Percentiles rank a stretch among this genome's conserved stretches.
phyloP scores from a whole-genome alignment of 2,329 filamentous ascomycete genomes.

The Gnomoniopsis smithogilvyi region DNA sequence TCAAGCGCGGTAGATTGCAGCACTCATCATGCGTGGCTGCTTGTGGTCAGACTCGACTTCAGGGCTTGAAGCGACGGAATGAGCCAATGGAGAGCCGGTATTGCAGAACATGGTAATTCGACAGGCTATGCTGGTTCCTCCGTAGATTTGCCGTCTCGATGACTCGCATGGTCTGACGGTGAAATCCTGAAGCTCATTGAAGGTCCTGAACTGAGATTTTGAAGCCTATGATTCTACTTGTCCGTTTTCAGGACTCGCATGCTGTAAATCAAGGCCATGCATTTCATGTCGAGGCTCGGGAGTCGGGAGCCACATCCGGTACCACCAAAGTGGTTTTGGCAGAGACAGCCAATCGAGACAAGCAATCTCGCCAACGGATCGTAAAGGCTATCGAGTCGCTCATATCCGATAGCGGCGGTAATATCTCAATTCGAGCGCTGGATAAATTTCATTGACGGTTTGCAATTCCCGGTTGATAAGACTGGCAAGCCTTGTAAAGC shows the following conservation, averaged over 20 bases:
- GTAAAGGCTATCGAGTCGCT: neutral
- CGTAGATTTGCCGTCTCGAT: neutral
- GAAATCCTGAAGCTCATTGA: neutral
- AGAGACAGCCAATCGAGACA: neutral
- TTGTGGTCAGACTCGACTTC: neutral
- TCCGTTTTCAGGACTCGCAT: neutral
- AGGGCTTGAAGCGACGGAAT: neutral
- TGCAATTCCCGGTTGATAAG: neutral
- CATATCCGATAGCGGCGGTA: constrained; percentile 1
- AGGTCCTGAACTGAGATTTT: neutral
- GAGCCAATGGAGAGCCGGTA: neutral
- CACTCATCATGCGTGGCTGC: neutral
- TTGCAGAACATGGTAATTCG: neutral
- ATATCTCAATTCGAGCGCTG: neutral
- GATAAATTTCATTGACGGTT: neutral
- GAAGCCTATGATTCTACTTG: too few relatives aligned
- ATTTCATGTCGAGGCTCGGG: neutral
- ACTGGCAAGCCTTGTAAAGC: neutral
- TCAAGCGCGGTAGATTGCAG: too few relatives aligned
- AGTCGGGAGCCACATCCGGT: neutral
- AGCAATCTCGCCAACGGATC: neutral
- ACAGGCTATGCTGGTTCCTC: neutral
- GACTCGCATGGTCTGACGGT: neutral
- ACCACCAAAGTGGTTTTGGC: too few relatives aligned
- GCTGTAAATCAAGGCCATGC: too few relatives aligned